phyloP scores from a whole-genome alignment of 2,329 filamentous ascomycete species.

The Aspergillus sojae region DNA sequence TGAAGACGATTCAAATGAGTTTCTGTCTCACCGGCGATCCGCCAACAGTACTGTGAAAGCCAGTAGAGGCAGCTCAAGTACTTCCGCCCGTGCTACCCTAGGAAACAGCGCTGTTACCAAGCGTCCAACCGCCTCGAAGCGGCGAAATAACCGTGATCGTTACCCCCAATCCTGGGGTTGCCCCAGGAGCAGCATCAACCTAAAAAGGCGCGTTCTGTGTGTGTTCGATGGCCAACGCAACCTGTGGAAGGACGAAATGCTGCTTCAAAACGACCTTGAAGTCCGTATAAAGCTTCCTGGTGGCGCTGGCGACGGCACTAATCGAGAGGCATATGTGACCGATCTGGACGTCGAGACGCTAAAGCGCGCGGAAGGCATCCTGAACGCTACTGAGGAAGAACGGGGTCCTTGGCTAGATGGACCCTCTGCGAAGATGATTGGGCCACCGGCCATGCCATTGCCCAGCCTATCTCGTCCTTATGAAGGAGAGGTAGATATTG shows the following conservation, averaged over 20 bases:
- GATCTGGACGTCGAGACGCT: slow-evolving; percentile 91
- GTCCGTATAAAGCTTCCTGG: slow-evolving; percentile 81
- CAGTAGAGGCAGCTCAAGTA: slow-evolving; percentile 55
- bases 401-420: slow-evolving; percentile 74
- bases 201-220: slow-evolving; percentile 94
- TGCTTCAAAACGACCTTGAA: slow-evolving; percentile 93
- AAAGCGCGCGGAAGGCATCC: slow-evolving; percentile 82
- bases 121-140: slow-evolving; percentile 59
- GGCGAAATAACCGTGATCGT: slow-evolving; percentile 88
- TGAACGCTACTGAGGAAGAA: slow-evolving; percentile 78
- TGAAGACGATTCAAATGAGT: slow-evolving; percentile 58
- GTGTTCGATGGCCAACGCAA: slow-evolving; percentile 87
- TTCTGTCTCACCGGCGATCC: slow-evolving; percentile 44
- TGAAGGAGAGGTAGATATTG: slow-evolving; percentile 38
- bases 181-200: slow-evolving; percentile 89
- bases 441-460: slow-evolving; percentile 35
- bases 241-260: slow-evolving; percentile 98
- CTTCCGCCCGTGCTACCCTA: slow-evolving; percentile 54
- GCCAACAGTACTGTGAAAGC: slow-evolving; percentile 52
- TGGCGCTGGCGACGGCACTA: slow-evolving; percentile 78
- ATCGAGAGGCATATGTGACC: slow-evolving; percentile 80
- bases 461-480: slow-evolving; percentile 31
- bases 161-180: slow-evolving; percentile 95
- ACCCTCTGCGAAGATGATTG: slow-evolving; percentile 34
- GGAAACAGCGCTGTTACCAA: slow-evolving; percentile 51